Base-by-base conservation (phyloP, 1,139 yeast genomes). In the Pichia terricola region DNA sequence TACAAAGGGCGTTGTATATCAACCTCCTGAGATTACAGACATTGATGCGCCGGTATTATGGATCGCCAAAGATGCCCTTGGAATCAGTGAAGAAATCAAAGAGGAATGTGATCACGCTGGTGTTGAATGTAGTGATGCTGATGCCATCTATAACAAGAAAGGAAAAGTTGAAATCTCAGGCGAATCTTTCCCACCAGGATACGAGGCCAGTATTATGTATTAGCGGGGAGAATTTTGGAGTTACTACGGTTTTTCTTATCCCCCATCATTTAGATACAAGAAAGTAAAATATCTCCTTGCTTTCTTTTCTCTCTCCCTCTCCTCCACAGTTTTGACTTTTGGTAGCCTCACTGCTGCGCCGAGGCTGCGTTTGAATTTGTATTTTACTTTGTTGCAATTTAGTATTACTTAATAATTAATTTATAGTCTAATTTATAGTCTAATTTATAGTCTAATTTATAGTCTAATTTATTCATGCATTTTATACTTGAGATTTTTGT, bases 51-150 rank as follows among this genome's bases (percentile, higher is more conserved):
- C 95, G 4, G 69, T 72, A 28, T 67, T 91, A 26, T 91, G 98
- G 98, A 75, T 91, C 53, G 94, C 96, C 6, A 70, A 70, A 47
- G 98, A 91, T 63, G 79, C 84, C 6, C 75, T 77, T 72, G 97
- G 97, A 0, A 73, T 86, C 58, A 81, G 95, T 3, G 64, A 72
- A 2, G 61, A 38, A 32, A 11, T 38, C 22, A 30, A 26, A n/a
- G 26, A 22, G 11, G 10, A 16, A 9, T 38, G 40, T 31, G 31
- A 9, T 10, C 16, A 31, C 5, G 10, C 28, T 11, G 40, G 22
- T 22, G 70, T 82, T 36, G 67, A 69, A 26, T 78, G 82, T 40
- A 69, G 77, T 45, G 94, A 86, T 57, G 77, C 73, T 37, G 81
- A 84, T 53, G 76, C 96, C 1, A 66, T 68, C 11, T 71, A 87